Evolutionary conservation across 2,329 filamentous ascomycete species (phyloP).

Genomic region (Lasiodiplodia theobromae): DNA sequence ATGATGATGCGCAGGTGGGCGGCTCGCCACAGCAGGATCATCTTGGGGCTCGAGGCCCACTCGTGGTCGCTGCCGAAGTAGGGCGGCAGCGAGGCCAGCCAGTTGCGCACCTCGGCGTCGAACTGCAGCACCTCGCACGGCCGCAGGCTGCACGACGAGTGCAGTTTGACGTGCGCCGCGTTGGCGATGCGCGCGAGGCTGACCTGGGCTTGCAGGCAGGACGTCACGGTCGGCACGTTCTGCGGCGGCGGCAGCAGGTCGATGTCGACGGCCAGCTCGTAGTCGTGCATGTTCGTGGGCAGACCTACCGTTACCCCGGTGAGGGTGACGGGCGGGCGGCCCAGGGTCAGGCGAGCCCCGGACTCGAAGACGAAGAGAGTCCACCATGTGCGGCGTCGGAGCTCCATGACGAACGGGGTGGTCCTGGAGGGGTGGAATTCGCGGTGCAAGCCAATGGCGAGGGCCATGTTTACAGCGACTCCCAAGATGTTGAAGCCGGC

Average conservation of each 20-base stretch:
- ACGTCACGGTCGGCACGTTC: conserved; percentile 1
- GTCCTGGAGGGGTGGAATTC: conserved; percentile 58
- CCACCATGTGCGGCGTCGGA: conserved; percentile 47
- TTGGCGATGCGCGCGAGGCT: conserved; percentile 12
- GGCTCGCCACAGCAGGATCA: conserved; percentile 13
- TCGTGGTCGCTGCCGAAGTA: not conserved
- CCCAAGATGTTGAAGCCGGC: conserved; percentile 59
- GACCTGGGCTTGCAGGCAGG: conserved; percentile 9
- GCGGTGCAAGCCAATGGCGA: conserved; percentile 58
- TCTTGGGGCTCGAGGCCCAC: not conserved
- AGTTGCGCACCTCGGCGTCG: conserved; percentile 2
- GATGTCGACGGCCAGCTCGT: conserved; percentile 8
- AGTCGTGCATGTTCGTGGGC: conserved; percentile 55
- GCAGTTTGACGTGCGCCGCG: not conserved
- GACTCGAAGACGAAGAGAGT: conserved; percentile 55
- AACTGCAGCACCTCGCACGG: not conserved
- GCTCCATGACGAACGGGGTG: conserved; percentile 47
- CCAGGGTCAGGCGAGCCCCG: conserved; percentile 59
- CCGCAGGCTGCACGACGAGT: not conserved
- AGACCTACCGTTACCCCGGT: conserved; percentile 53
- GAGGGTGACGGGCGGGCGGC: conserved; percentile 54
- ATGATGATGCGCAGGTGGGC: conserved; percentile 11
- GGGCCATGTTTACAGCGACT: conserved; percentile 56
- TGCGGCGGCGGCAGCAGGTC: conserved; percentile 1
- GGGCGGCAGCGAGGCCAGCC: not conserved